Evolutionary conservation across 257 asterid species (phyloP), one percentile per base, ranked within the genome.

Genomic region (Nyctanthes arbortristis): DNA sequence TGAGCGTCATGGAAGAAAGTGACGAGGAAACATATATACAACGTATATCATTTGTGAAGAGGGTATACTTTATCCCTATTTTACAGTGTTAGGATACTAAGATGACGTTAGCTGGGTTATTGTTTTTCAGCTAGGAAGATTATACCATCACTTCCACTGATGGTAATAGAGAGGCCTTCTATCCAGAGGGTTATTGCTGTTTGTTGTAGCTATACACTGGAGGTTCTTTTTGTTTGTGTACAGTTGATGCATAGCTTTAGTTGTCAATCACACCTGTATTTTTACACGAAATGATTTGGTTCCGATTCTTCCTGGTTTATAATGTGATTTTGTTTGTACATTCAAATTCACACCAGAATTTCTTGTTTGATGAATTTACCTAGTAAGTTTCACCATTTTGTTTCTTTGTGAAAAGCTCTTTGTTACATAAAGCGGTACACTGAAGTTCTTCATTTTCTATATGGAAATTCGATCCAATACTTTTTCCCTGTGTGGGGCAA

Each of bases 141-240:
- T 29, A 16, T 47, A 66, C 34, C 31, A 61, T 61, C 62, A 49
- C 45, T 55, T 32, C 55, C 30, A 29, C 20, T 10, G 56, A 55
- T 45, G 64, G 57, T 22, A 49, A 66, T 35, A 16, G 63, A 69
- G 62, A 56, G 47, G 28, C 59, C 5, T 52, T 52, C 29, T 52
- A 52, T 16, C 16, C 2, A 14, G 59, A 52, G 16, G 59, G 24
- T 52, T 52, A 52, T 52, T 52, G 59, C 22, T 22, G 31, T 34
- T 34, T 64, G 70, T 68, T 77, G 74, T 71, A 74, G 54, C 69
- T 75, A 36, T 54, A 73, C 36, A 28, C n/a, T 39, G 69, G 60
- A 18, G 72, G 71, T 77, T 73, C 82, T 74, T 77, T 71, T 31
- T 39, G 72, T 43, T 61, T 69, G 35, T 80, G 77, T 76, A 80